A percentile compares a stretch with the other conserved stretches of the same genome.
These are phyloP conservation scores for Mimosa bimucronata DNA, from an alignment of 306 rosid species.

Conservation along the genomic window DNA sequence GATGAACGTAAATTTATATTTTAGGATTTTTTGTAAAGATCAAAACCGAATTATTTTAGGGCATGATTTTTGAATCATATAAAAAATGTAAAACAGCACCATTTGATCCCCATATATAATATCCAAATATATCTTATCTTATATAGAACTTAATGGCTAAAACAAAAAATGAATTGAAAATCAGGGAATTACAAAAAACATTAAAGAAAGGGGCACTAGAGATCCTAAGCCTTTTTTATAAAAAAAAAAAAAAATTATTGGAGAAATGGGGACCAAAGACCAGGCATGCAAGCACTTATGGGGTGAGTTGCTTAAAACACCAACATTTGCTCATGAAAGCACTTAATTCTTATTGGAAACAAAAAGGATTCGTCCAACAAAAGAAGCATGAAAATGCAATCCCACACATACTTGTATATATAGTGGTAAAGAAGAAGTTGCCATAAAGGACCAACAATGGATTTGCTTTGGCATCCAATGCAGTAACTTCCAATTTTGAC, in stretches of 20 bases:
- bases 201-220: not conserved
- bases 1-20: too few species aligned
- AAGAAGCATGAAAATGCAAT: not conserved
- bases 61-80: too few species aligned
- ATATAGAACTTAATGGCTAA: too few species aligned
- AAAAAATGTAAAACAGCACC: too few species aligned
- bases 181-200: not conserved
- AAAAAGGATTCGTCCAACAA: not conserved
- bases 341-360: not conserved
- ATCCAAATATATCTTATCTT: not conserved
- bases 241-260: not conserved
- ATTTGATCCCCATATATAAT: too few species aligned
- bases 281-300: not conserved
- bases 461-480: conserved; percentile 6
- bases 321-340: not conserved
- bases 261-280: conserved; percentile 10
- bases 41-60: too few species aligned
- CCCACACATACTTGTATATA: not conserved
- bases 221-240: not conserved
- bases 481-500: not conserved
- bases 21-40: too few species aligned
- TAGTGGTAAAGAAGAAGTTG: too few species aligned
- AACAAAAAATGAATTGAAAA: not conserved
- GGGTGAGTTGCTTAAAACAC: not conserved
- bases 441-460: not conserved